phyloP scores from a whole-genome alignment of 768 basidiomycete genomes.

The Lentinula boryana region DNA sequence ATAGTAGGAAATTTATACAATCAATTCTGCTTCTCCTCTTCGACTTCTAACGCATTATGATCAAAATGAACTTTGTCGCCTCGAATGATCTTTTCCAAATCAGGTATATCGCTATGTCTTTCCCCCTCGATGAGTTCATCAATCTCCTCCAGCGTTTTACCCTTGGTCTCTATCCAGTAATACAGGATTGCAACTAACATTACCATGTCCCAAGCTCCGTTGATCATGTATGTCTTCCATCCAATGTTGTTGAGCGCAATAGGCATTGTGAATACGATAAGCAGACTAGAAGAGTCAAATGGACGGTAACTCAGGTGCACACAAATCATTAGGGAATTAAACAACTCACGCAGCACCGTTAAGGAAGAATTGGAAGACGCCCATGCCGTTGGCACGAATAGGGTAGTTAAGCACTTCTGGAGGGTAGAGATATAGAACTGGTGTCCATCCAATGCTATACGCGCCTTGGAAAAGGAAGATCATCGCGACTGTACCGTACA shows the following conservation, averaged over 20 bases:
- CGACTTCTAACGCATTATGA: neutral
- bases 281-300: slow-evolving; percentile 6
- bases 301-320: neutral
- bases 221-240: slow-evolving; percentile 20
- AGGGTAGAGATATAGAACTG: slow-evolving; percentile 16
- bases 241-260: slow-evolving; percentile 14
- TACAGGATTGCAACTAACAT: slow-evolving; percentile 13
- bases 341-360: slow-evolving; percentile 15
- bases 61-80: slow-evolving; percentile 1
- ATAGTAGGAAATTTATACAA: no score
- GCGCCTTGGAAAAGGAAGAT: slow-evolving; percentile 19
- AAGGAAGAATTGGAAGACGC: slow-evolving; percentile 13
- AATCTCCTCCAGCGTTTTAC: slow-evolving; percentile 17
- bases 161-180: slow-evolving; percentile 18
- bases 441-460: slow-evolving; percentile 18
- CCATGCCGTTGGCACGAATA: slow-evolving; percentile 19
- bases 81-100: slow-evolving; percentile 14
- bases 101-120: slow-evolving; percentile 14
- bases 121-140: slow-evolving; percentile 16
- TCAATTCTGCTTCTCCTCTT: neutral
- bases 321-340: no score
- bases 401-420: slow-evolving; percentile 16
- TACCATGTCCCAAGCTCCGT: slow-evolving; percentile 16
- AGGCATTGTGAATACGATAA: slow-evolving; percentile 18
- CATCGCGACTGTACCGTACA: slow-evolving; percentile 16